Evolutionary conservation across 148 eudicot species (phyloP), one percentile per base, ranked within the genome.

Genomic region (Pharnaceum exiguum): DNA sequence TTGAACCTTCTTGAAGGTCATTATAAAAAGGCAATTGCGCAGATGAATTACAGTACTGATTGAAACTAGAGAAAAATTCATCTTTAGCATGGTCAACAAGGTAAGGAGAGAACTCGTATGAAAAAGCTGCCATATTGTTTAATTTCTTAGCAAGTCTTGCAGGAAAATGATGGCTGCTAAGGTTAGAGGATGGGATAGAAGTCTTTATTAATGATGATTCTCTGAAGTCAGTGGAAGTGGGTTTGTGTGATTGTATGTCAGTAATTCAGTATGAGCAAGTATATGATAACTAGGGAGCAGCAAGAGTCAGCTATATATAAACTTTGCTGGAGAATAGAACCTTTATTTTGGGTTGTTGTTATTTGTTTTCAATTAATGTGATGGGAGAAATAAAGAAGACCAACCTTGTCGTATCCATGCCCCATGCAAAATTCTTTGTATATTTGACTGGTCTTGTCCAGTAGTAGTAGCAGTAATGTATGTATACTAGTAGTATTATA

Each of bases 41-140:
- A 22, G 33, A 29, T 3, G 66, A 40, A 10, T 67, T 15, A 43
- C 15, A 59, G 47, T 59, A 46, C 1, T 65, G 57, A 27, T 55
- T 35, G 1, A 47, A 48, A 54, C 60, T 33, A 25, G 65, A 21
- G 36, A 51, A 7, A 26, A 66, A 43, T 57, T 63, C 62, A 18
- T 52, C 23, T 5, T 39, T 32, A 37, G 59, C 57, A 52, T 62
- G 46, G 50, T 65, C 79, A 40, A 35, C 31, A 36, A 55, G 58
- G 51, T 70, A 66, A n/a, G 69, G 53, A 49, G 57, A 54, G 46
- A 54, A 55, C n/a, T 57, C 64, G 48, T 67, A 56, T 55, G 72
- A 46, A 71, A 75, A 75, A 55, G 79, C 62, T 71, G 75, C 72
- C 75, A 75, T 75, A 0, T 37, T 25, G n/a, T n/a, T n/a, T n/a